Conservation (phyloP, 257 asterid species). For the Solanum clarkiae region DNA sequence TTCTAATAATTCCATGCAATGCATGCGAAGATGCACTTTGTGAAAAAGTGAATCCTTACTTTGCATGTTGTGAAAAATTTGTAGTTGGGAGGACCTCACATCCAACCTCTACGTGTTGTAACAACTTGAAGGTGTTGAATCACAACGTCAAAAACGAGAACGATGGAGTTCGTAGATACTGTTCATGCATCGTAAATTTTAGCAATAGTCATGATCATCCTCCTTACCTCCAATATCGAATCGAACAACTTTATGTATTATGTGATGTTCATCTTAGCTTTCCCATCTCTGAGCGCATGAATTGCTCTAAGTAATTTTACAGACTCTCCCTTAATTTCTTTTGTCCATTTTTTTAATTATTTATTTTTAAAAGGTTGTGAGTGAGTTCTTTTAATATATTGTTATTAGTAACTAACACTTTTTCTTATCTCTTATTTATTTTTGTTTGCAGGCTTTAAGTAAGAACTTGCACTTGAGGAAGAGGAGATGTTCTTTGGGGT, state of each 20-base stretch:
- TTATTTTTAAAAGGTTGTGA: neutral
- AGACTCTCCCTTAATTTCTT: neutral
- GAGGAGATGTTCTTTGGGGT: neutral
- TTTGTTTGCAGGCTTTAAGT: neutral
- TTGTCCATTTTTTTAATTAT: neutral
- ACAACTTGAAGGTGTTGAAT: neutral
- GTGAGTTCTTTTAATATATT: neutral
- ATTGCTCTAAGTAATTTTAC: neutral
- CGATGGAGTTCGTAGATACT: neutral
- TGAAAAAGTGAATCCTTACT: neutral
- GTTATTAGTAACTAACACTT: neutral
- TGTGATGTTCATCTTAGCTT: constrained; percentile 7
- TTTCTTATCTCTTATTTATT: neutral
- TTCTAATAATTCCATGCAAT: neutral
- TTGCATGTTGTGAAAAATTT: neutral
- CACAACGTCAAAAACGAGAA: neutral
- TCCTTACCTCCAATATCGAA: neutral
- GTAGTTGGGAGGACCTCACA: neutral
- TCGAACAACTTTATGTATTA: neutral
- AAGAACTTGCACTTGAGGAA: neutral
- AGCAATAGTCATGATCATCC: neutral
- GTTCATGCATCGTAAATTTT: neutral
- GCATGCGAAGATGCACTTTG: neutral
- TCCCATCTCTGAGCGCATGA: constrained; percentile 10
- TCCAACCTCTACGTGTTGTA: neutral